Percentiles rank a stretch among this genome's conserved stretches.
Evolutionary conservation across 2,329 filamentous ascomycete genomes (phyloP).

Genomic region (Metarhizium album): DNA sequence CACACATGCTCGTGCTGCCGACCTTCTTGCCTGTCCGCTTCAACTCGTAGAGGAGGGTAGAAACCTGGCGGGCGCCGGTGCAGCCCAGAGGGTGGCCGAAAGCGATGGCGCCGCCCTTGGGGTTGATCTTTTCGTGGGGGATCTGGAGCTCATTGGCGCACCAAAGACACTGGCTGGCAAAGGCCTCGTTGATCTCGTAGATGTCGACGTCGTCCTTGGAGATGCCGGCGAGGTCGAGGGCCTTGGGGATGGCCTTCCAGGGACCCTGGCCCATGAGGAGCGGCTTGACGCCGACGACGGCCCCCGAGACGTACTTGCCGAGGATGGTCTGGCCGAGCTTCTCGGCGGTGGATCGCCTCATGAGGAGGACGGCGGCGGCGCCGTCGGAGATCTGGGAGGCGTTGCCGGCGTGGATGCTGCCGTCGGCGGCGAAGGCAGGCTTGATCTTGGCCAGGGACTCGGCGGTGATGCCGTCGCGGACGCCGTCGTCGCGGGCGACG

Average conservation of each 20-base stretch:
- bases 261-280: slow-evolving; percentile 94
- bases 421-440: slow-evolving; percentile 82
- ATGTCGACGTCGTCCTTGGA: slow-evolving; percentile 87
- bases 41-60: slow-evolving; percentile 83
- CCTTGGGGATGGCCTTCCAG: slow-evolving; percentile 91
- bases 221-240: slow-evolving; percentile 78
- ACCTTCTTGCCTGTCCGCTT: slow-evolving; percentile 74
- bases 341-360: slow-evolving; percentile 88
- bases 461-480: slow-evolving; percentile 73
- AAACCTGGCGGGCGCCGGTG: slow-evolving; percentile 88
- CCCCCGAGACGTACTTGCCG: slow-evolving; percentile 82
- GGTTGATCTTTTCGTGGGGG: slow-evolving; percentile 81
- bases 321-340: slow-evolving; percentile 78
- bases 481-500: slow-evolving; percentile 77
- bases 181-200: slow-evolving; percentile 98
- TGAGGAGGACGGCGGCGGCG: slow-evolving; percentile 86
- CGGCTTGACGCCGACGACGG: slow-evolving; percentile 79
- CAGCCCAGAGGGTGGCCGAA: slow-evolving; percentile 93
- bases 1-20: slow-evolving; percentile 90
- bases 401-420: slow-evolving; percentile 92
- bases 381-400: slow-evolving; percentile 93
- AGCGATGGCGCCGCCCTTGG: slow-evolving; percentile 91
- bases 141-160: slow-evolving; percentile 81
- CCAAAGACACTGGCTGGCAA: slow-evolving; percentile 90
- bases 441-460: slow-evolving; percentile 87